These are phyloP conservation scores for Psidium friedrichsthalianum DNA, from an alignment of 345 rosid species.

Conservation along the genomic window DNA sequence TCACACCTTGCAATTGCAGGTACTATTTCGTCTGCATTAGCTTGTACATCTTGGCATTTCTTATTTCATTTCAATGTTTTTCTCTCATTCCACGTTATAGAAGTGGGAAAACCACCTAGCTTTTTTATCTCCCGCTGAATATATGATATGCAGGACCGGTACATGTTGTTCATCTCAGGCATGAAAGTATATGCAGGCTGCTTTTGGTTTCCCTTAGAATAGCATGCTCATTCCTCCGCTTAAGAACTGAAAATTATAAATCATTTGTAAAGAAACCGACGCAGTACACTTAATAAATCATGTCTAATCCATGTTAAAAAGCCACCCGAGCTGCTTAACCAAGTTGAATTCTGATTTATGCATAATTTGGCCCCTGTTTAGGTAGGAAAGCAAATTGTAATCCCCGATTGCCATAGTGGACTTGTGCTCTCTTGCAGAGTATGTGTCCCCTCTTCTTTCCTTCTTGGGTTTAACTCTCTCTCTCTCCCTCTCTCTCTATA, in stretches of 20 bases:
- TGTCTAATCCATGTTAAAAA: neutral
- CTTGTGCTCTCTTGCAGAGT: neutral
- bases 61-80: neutral
- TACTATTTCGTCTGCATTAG: constrained; percentile 11
- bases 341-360: neutral
- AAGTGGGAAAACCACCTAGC: neutral
- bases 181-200: neutral
- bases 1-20: constrained; percentile 91
- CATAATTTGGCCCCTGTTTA: neutral
- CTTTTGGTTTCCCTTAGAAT: neutral
- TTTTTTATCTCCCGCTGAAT: neutral
- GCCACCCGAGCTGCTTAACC: neutral
- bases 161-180: neutral
- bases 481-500: neutral
- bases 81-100: neutral
- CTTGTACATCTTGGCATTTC: neutral
- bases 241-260: neutral
- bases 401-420: neutral
- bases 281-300: neutral
- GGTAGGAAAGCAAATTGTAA: neutral
- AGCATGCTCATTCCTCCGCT: neutral
- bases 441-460: neutral
- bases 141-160: neutral
- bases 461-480: neutral
- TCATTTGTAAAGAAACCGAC: neutral